Conservation (phyloP, 345 rosid genomes). For the Iberis pinnata region DNA sequence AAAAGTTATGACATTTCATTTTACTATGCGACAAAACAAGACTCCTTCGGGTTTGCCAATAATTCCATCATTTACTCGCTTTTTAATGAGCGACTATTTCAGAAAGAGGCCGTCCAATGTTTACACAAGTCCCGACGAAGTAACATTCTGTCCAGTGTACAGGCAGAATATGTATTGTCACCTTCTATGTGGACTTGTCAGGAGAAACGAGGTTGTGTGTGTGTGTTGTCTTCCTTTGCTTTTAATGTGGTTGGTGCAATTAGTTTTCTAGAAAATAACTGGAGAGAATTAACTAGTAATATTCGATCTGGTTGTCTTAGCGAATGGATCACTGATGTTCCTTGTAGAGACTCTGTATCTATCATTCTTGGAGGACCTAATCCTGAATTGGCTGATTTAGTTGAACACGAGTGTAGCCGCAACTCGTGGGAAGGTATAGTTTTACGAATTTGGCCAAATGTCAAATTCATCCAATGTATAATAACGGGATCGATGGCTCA, state of each 20-base stretch:
- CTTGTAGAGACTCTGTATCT: slow-evolving; percentile 34
- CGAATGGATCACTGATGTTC: slow-evolving; percentile 47
- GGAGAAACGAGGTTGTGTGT: slow-evolving; percentile 40
- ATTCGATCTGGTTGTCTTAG: slow-evolving; percentile 51
- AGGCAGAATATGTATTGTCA: slow-evolving; percentile 65
- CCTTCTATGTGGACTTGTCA: slow-evolving; percentile 48
- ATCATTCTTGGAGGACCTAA: slow-evolving; percentile 34
- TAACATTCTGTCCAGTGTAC: slow-evolving; percentile 46
- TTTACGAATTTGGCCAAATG: slow-evolving; percentile 49
- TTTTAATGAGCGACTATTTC: slow-evolving; percentile 29
- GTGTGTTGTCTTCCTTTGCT: slow-evolving; percentile 45
- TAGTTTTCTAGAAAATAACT: slow-evolving; percentile 46
- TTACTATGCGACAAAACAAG: no score
- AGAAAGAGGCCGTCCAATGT: slow-evolving; percentile 39
- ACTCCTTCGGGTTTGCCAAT: no score
- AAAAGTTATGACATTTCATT: no score
- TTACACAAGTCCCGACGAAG: slow-evolving; percentile 49
- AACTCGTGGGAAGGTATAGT: slow-evolving; percentile 65
- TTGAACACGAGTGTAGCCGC: slow-evolving; percentile 32
- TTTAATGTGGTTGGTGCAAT: slow-evolving; percentile 43
- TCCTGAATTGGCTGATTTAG: slow-evolving; percentile 36
- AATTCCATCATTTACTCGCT: background rate
- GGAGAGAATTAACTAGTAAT: slow-evolving; percentile 45
- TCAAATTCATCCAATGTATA: slow-evolving; percentile 44
- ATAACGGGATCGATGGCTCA: slow-evolving; percentile 64